Base-by-base conservation (phyloP, 129 eudicot genomes). In the Cynara cardunculus region DNA sequence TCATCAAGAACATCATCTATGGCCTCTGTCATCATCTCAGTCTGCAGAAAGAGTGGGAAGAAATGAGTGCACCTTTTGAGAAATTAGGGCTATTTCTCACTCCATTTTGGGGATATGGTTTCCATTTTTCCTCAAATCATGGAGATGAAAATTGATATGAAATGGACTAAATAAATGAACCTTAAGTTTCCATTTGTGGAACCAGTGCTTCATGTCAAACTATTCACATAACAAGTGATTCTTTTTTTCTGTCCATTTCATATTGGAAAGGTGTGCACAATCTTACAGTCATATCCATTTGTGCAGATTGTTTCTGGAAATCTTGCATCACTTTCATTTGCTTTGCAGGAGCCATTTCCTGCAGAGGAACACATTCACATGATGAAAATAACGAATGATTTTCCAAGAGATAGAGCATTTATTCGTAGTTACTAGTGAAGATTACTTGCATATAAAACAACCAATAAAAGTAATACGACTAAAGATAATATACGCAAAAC, bases 251-350 rank as follows among this genome's bases (percentile, higher is more conserved):
- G 3, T 41, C 27, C 19, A 34, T 64, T 82, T 16, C 67, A 72
- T 18, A 24, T 7, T 1, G 59, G 16, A 80, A 75, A 39, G 77
- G 65, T 73, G 77, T 56, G 77, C 69, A 56, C n/a, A 74, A 84
- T 83, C 97, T 92, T 89, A 95, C 99, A 37, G 99, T 95, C 99
- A 95, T 95, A 87, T 95, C 99, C 97, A 95, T 92, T 77, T 95
- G 99, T 56, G 99, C 99, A 30, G 99, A 95, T 72, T 95, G 97
- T 84, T 80, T 92, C 86, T 95, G 99, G 85, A 95, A 95, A 4
- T 95, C 99, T 87, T 85, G 91, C 73, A 95, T 86, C 80, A 92
- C 87, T 88, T 95, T 92, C 69, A 87, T 85, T 88, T 95, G 99
- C 86, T 92, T 89, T 53, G 94, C 95, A 53, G 99, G 99, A 32